These are phyloP conservation scores for Sequoia sempervirens DNA, from an alignment of 75 land plant species.

Conservation along the genomic window DNA sequence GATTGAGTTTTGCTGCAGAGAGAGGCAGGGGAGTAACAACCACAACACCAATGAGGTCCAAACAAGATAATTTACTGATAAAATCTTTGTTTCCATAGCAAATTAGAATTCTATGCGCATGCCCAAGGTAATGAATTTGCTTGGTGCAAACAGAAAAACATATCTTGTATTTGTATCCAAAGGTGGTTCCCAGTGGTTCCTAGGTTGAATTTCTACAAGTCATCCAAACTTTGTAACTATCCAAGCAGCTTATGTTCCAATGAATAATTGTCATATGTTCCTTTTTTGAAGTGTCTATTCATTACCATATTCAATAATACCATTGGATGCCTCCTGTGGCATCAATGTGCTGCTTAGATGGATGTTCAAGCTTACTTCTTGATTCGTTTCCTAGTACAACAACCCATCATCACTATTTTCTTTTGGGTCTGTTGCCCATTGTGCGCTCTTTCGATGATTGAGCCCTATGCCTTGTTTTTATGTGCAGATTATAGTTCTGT, in stretches of 20 bases:
- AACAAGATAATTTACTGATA: slow-evolving; percentile 2
- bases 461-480: no score
- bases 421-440: not conserved
- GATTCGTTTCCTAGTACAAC: not conserved
- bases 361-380: slow-evolving; percentile 11
- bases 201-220: not conserved
- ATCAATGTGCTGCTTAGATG: slow-evolving; percentile 18
- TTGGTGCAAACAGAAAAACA: slow-evolving; percentile 75
- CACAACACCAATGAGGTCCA: not conserved
- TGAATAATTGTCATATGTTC: not conserved
- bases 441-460: no score
- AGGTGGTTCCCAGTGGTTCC: not conserved
- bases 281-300: not conserved
- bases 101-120: slow-evolving; percentile 55
- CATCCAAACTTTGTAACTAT: not conserved
- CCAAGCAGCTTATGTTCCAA: not conserved
- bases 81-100: slow-evolving; percentile 82
- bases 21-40: not conserved
- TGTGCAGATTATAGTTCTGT: no score
- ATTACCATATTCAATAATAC: not conserved
- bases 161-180: slow-evolving; percentile 25
- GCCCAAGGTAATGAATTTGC: slow-evolving; percentile 51
- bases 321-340: slow-evolving; percentile 19
- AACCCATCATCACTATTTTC: not conserved
- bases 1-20: not conserved